Evolutionary conservation across 805 yeast species (phyloP), one percentile per base, ranked within the genome.

Genomic region (Wickerhamiella sorbophila): DNA sequence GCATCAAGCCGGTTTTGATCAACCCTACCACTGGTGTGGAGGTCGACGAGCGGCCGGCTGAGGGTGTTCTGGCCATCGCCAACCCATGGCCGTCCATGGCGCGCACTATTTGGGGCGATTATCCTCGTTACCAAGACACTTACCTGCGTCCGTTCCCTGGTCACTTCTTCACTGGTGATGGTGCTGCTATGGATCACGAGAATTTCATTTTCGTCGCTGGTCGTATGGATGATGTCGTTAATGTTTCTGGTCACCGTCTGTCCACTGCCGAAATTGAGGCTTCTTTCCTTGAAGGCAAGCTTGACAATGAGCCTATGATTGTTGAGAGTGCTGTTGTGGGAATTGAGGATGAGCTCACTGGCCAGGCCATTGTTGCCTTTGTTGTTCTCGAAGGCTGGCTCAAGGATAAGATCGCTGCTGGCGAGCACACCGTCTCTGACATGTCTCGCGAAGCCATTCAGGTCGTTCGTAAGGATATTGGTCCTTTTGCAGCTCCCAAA

Each of bases 21-120:
- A 97, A 91, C 60, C 97, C 98, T 33, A 88, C 84, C 35, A 63
- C 83, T 33, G 98, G 97, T 52, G 70, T 75, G 53, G 95, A 83
- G 58, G 66, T 87, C 53, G 65, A 68, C 50, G 95, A 84, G 40
- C 81, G 83, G 56, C 93, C 86, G 55, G 95, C 85, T 44, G 97
- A 86, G 63, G 98, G 98, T 65, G 96, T 91, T 24, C 70, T 91
- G 49, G 96, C 95, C 27, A 75, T 91, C 56, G 78, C 77, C 58
- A 69, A 76, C 38, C 73, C 96, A 31, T 91, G 98, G 98, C 98
- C 98, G 44, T 86, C 96, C n/a, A 87, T 91, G 78, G 91, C 97
- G 24, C 79, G 98, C 67, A 77, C 95, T 42, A 91, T 91, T 46
- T 87, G 79, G 77, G 79, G 79, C 58, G 85, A 87, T 62, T 93